Base-by-base conservation (phyloP, 345 rosid species). In the Eucalyptus cladocalyx region DNA sequence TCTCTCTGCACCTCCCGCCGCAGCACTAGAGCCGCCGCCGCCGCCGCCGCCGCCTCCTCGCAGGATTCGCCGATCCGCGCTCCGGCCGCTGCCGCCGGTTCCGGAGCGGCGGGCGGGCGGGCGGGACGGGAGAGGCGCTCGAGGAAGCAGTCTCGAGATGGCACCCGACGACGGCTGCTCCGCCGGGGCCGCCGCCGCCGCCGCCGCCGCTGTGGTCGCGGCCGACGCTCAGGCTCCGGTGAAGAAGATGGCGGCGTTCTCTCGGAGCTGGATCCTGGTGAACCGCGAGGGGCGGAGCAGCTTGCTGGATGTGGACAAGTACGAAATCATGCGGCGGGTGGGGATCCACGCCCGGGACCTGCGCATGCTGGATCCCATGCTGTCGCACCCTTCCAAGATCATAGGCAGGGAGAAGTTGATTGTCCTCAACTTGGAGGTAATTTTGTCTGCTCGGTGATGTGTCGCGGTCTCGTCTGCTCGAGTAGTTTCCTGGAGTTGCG, bases 281-380 rank as follows among this genome's bases (percentile, higher is more conserved):
- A 91, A 93, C 91, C 87, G 60, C 37, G 83, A 86, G 80, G 96
- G 94, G 16, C 87, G 91, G 62, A 83, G 83, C 88, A 90, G 89
- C 37, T 17, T 93, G 34, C 90, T 95, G 42, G 95, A 93, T 43
- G 94, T 92, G 23, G 96, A 94, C 89, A 94, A 95, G 93, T 91
- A 92, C 85, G 94, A 92, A 21, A 92, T 94, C 69, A 94, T 94
- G 95, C 94, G 93, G 4, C 92, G 95, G 37, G 96, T 95, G 48
- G 92, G 91, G 88, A 91, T 95, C 88, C 95, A 94, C 88, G 96
- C 95, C 32, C 89, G 96, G 60, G 96, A 95, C 88, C 93, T 95
- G 88, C 92, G 95, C 18, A 94, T 94, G 87, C 95, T 94, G 16
- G 96, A 94, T 76, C 95, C 96, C 37, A 53, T 94, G 90, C 87